Percentiles rank a stretch among this genome's conserved stretches.
Evolutionary conservation across 2,329 filamentous ascomycete genomes (phyloP).

Genomic region (Cladophialophora exuberans): DNA sequence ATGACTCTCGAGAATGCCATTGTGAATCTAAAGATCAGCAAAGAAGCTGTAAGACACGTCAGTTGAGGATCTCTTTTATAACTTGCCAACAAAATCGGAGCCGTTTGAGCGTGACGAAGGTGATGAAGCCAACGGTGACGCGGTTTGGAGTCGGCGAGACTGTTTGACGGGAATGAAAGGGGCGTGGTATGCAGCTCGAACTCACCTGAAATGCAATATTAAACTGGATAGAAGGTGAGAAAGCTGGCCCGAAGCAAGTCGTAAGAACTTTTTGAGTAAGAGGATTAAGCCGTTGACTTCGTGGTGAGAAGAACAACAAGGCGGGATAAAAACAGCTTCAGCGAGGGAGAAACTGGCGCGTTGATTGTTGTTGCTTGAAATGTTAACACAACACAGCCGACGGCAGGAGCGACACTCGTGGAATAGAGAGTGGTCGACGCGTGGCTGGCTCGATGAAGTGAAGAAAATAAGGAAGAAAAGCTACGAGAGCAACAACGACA

Average conservation of each 20-base stretch:
- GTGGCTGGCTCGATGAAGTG: constrained; percentile 36
- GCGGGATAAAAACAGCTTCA: constrained; percentile 30
- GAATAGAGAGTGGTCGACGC: constrained; percentile 26
- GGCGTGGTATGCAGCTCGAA: neutral
- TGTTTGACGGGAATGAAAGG: neutral
- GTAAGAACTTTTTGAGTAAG: constrained; percentile 29
- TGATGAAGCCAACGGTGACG: constrained; percentile 5
- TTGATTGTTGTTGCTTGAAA: constrained; percentile 25
- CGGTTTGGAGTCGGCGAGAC: neutral
- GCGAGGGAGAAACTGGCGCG: constrained; percentile 29
- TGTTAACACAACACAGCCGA: constrained; percentile 25
- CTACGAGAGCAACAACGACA: constrained; percentile 39
- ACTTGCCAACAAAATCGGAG: constrained; percentile 9
- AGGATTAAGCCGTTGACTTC: constrained; percentile 29
- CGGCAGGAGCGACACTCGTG: constrained; percentile 32
- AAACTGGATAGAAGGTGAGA: constrained; percentile 30
- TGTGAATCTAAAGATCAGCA: constrained; percentile 31
- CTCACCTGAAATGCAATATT: constrained; percentile 35
- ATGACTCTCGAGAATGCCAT: constrained; percentile 61
- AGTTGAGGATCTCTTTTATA: constrained; percentile 20
- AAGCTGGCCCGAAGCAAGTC: constrained; percentile 25
- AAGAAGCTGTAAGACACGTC: constrained; percentile 24
- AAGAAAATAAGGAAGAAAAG: constrained; percentile 29
- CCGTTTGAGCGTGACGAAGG: neutral
- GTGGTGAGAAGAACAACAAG: constrained; percentile 23